These are phyloP conservation scores for Bipolaris oryzae DNA, from an alignment of 2,329 filamentous ascomycete species.

Conservation along the genomic window DNA sequence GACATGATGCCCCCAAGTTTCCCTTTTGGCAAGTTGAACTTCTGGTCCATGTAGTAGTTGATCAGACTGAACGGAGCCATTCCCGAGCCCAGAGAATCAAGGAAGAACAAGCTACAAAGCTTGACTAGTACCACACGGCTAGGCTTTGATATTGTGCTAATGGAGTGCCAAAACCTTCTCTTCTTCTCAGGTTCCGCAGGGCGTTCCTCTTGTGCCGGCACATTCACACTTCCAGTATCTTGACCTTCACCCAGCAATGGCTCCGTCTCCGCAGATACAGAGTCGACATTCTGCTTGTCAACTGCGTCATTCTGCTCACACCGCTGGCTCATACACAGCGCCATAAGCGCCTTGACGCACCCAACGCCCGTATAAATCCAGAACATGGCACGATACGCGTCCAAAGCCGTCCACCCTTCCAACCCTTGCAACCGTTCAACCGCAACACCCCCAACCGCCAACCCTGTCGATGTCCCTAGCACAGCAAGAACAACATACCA, in stretches of 20 bases:
- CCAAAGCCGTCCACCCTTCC: conserved; percentile 46
- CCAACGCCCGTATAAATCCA: conserved; percentile 53
- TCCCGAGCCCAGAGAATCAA: conserved; percentile 74
- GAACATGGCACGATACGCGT: conserved; percentile 51
- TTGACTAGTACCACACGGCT: conserved; percentile 62
- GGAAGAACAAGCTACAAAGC: conserved; percentile 69
- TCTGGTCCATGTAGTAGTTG: conserved; percentile 64
- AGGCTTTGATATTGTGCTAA: conserved; percentile 64
- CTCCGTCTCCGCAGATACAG: conserved; percentile 30
- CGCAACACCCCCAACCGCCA: conserved; percentile 46
- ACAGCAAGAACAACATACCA: conserved; percentile 51
- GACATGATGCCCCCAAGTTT: conserved; percentile 62
- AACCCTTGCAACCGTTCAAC: conserved; percentile 41
- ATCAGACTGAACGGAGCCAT: conserved; percentile 60
- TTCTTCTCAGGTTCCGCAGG: conserved; percentile 14
- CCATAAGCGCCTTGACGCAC: conserved; percentile 46
- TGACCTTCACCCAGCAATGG: conserved; percentile 28
- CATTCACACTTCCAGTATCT: not conserved
- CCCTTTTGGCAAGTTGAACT: conserved; percentile 60
- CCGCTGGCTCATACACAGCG: conserved; percentile 45
- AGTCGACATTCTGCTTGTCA: conserved; percentile 1
- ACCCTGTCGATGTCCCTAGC: conserved; percentile 43
- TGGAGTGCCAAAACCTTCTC: conserved; percentile 30
- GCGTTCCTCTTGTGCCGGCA: conserved; percentile 22
- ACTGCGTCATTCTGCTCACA: conserved; percentile 44